A percentile compares a stretch with the other conserved stretches of the same genome.
Evolutionary conservation across 257 asterid genomes (phyloP).

Genomic region (Solanum neorickii): DNA sequence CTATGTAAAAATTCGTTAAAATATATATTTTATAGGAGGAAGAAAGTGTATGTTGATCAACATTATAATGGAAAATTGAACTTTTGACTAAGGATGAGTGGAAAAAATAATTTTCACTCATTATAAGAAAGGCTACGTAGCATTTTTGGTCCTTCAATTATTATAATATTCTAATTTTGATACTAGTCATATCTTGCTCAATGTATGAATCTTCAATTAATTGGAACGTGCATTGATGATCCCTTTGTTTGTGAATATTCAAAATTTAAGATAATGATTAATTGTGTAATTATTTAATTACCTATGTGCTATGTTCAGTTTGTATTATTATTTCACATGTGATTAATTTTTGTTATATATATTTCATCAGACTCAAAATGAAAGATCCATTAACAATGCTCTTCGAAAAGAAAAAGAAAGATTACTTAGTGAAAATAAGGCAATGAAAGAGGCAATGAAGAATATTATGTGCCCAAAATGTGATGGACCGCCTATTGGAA

Average conservation of each 20-base stretch:
- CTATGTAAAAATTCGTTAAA: neutral
- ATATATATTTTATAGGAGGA: neutral
- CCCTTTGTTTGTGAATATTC: neutral
- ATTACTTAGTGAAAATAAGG: slow-evolving; percentile 38
- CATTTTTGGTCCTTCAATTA: neutral
- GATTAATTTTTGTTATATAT: neutral
- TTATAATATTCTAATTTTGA: neutral
- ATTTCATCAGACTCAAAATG: slow-evolving; percentile 35
- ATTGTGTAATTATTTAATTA: too few species aligned
- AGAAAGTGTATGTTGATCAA: neutral
- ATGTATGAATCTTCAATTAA: too few species aligned
- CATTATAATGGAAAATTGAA: neutral
- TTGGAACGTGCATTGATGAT: too few species aligned
- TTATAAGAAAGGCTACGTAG: neutral
- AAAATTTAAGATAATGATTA: too few species aligned
- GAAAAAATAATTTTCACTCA: neutral
- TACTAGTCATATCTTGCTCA: neutral
- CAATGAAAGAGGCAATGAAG: slow-evolving; percentile 37
- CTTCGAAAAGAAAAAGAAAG: slow-evolving; percentile 45
- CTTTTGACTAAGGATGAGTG: neutral
- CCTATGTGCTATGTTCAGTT: neutral
- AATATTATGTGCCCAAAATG: slow-evolving; percentile 32
- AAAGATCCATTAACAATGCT: slow-evolving; percentile 34
- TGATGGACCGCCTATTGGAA: slow-evolving; percentile 18
- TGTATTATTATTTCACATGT: neutral